A percentile compares a stretch with the other conserved stretches of the same genome.
Evolutionary conservation across 768 basidiomycete species (phyloP).

Genomic region (Suillus decipiens): DNA sequence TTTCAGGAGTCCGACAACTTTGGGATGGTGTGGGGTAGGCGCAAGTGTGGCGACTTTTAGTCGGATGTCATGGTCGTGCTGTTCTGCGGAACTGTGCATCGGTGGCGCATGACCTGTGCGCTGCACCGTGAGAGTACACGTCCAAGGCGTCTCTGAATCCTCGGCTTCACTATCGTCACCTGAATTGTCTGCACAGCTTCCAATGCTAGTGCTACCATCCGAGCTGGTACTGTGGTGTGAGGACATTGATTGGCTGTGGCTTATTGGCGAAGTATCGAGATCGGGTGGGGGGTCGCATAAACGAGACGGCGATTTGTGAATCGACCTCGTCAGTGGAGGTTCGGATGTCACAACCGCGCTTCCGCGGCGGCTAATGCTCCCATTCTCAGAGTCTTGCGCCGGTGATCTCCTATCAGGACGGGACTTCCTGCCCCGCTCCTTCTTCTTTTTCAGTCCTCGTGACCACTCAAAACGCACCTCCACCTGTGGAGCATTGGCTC

Average conservation of each 20-base stretch:
- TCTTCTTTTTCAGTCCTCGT: conserved; percentile 35
- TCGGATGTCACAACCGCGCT: conserved; percentile 17
- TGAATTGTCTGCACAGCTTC: conserved; percentile 41
- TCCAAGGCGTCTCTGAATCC: conserved; percentile 96
- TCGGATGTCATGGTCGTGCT: conserved; percentile 25
- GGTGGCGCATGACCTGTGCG: conserved; percentile 32
- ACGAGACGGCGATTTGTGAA: conserved; percentile 15
- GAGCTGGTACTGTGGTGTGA: conserved; percentile 43
- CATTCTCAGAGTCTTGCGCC: conserved; percentile 10
- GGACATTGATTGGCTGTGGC: conserved; percentile 41
- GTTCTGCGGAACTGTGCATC: conserved; percentile 13
- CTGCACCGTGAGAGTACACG: conserved; percentile 76
- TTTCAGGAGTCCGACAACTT: conserved; percentile 89
- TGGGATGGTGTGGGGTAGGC: conserved; percentile 95
- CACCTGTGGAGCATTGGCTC: conserved; percentile 37
- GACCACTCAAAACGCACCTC: conserved; percentile 85
- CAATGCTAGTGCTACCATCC: conserved; percentile 28
- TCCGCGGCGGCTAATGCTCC: conserved; percentile 21
- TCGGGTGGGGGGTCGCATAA: conserved; percentile 12
- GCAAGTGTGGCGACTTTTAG: conserved; percentile 83
- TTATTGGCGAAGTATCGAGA: conserved; percentile 7
- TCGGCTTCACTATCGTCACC: conserved; percentile 92
- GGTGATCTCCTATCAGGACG: conserved; percentile 19
- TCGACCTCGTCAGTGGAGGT: conserved; percentile 10
- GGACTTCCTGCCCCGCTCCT: conserved; percentile 22